Evolutionary conservation across 495 filamentous ascomycete species (phyloP), one percentile per base, ranked within the genome.

Genomic region (Tuber borchii): DNA sequence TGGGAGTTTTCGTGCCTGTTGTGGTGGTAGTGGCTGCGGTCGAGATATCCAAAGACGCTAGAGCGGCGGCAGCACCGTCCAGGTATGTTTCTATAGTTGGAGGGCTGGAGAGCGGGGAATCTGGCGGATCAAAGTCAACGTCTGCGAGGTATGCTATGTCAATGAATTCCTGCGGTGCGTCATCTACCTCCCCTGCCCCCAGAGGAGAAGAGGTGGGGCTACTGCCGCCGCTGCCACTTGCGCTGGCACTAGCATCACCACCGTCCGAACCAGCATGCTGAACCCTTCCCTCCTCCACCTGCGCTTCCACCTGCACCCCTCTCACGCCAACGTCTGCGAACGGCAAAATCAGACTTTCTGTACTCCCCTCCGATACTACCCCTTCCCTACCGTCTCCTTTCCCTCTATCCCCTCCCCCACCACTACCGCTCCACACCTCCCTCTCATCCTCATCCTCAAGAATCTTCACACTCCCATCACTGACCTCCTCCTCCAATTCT

Each of bases 101-200:
- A 31, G 51, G n/a, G n/a, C n/a, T 31, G 6, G n/a, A 12, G 1
- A 8, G n/a, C 3, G 51, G 12, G 6, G 51, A 61, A 61, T 61
- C 78, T 14, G 45, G 46, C 14, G 65, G 40, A 70, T 73, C 75
- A 37, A 79, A 72, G 20, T 79, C 78, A 9, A 65, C 22, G 46
- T 79, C 76, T 48, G 78, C 78, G 69, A 79, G 70, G 68, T 79
- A 79, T 14, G 78, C 72, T 31, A 79, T 73, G 61, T 79, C 78
- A 31, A 79, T 68, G 19, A 79, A 79, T 51, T 39, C 75, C 9
- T 68, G n/a, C 12, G n/a, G 14, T 61, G 10, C 51, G n/a, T 31
- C 51, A n/a, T 6, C n/a, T 14, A 31, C 51, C 12, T 6, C 51
- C n/a, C 51, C 26, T 31, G 51, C 14, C 0, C 10, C 51, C n/a